These are phyloP conservation scores for Dovyalis caffra DNA, from an alignment of 345 rosid genomes.

Conservation along the genomic window DNA sequence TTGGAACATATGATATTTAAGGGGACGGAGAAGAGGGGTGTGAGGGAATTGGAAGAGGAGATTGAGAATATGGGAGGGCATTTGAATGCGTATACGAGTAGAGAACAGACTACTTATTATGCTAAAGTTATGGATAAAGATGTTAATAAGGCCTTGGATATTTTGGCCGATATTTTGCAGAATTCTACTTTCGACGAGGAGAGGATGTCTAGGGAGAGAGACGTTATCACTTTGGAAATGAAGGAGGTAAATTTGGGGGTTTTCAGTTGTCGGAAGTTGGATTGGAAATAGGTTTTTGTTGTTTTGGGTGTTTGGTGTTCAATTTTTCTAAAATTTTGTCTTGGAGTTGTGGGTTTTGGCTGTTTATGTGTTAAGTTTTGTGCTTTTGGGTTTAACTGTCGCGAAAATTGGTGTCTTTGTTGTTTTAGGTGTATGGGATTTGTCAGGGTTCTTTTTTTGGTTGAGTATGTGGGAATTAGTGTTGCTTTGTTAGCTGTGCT, in stretches of 20 bases:
- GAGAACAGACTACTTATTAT: slow-evolving; percentile 95
- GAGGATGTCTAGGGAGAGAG: slow-evolving; percentile 31
- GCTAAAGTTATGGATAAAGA: slow-evolving; percentile 84
- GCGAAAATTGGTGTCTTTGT: background rate
- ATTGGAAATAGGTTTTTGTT: background rate
- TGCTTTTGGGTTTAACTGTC: background rate
- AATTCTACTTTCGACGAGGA: slow-evolving; percentile 48
- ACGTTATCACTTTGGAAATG: slow-evolving; percentile 39
- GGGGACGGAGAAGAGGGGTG: slow-evolving; percentile 72
- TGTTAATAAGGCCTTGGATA: slow-evolving; percentile 65
- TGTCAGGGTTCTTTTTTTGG: background rate
- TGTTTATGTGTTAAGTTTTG: background rate
- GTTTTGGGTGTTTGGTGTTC: background rate
- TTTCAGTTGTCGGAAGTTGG: background rate
- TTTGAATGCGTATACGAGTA: slow-evolving; percentile 86
- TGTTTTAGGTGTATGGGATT: background rate
- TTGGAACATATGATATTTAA: slow-evolving; percentile 98
- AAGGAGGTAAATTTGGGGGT: slow-evolving; percentile 23
- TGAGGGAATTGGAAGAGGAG: slow-evolving; percentile 75
- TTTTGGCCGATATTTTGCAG: slow-evolving; percentile 92
- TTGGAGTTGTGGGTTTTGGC: background rate
- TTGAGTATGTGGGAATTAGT: background rate
- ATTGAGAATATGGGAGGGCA: slow-evolving; percentile 97
- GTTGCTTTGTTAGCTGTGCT: background rate
- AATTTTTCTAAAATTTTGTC: background rate